A percentile compares a stretch with the other conserved stretches of the same genome.
Evolutionary conservation across 257 asterid species (phyloP).

Genomic region (Solanum pinnatisectum): DNA sequence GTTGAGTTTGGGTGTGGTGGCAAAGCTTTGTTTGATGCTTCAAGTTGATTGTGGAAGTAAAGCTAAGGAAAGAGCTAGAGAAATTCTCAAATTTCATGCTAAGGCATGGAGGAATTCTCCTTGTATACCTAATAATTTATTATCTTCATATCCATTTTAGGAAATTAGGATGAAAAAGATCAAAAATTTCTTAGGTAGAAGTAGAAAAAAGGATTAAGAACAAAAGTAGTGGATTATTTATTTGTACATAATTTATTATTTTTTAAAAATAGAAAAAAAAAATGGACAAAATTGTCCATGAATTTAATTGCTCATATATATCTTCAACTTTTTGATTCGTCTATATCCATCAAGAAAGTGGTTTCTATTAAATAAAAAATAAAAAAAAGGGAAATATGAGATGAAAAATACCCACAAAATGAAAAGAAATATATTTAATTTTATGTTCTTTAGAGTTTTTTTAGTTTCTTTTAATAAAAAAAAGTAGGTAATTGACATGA

Average conservation of each 20-base stretch:
- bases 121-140: conserved; percentile 38
- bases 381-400: too few relatives aligned
- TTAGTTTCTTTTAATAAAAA: too few relatives aligned
- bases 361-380: too few relatives aligned
- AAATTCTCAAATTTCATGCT: conserved; percentile 48
- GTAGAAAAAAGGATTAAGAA: too few relatives aligned
- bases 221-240: too few relatives aligned
- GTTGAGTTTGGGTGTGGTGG: conserved; percentile 64
- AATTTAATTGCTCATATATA: too few relatives aligned
- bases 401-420: background rate
- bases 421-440: background rate
- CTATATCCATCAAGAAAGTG: background rate
- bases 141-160: conserved; percentile 30
- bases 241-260: too few relatives aligned
- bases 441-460: background rate
- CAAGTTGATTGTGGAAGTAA: conserved; percentile 56
- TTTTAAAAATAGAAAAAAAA: too few relatives aligned
- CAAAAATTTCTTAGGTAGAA: background rate
- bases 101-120: conserved; percentile 60
- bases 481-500: background rate
- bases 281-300: too few relatives aligned
- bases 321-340: background rate
- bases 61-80: conserved; percentile 60
- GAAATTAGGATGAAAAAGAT: background rate
- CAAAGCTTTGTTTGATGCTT: conserved; percentile 53